Evolutionary conservation across 2,329 filamentous ascomycete species (phyloP).

Genomic region (Exutisphaerella laricina): DNA sequence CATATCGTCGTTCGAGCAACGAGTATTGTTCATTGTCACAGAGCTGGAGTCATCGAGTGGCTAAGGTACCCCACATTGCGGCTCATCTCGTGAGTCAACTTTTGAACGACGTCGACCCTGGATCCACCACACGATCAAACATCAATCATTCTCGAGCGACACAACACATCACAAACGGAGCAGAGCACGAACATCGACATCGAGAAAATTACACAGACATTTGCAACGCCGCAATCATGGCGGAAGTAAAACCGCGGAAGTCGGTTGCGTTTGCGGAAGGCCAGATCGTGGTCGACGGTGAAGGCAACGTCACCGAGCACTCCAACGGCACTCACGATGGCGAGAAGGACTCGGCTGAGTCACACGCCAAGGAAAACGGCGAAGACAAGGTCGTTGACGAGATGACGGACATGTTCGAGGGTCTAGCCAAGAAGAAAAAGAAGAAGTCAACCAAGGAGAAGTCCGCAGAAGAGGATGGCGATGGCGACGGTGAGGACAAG

Average conservation of each 20-base stretch:
- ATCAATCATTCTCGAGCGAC: conserved; percentile 3
- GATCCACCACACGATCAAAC: too few relatives aligned
- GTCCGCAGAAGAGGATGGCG: conserved; percentile 21
- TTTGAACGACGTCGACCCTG: too few relatives aligned
- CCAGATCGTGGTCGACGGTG: conserved; percentile 78
- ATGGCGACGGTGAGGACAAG: conserved; percentile 37
- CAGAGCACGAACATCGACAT: neutral
- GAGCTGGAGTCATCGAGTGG: too few relatives aligned
- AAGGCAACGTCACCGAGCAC: conserved; percentile 72
- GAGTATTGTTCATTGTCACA: too few relatives aligned
- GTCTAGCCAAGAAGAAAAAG: conserved; percentile 59
- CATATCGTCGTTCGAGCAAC: too few relatives aligned
- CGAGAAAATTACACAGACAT: neutral
- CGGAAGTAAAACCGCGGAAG: conserved; percentile 66
- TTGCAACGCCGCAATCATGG: conserved; percentile 45
- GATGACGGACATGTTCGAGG: conserved; percentile 35
- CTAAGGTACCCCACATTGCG: too few relatives aligned
- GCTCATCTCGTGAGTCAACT: too few relatives aligned
- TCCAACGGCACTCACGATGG: conserved; percentile 61
- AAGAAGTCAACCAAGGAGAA: conserved; percentile 53
- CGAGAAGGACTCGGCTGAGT: conserved; percentile 74
- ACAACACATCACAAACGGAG: conserved; percentile 1
- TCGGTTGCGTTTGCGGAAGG: conserved; percentile 91
- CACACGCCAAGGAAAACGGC: conserved; percentile 51
- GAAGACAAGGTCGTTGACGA: conserved; percentile 32